Evolutionary conservation across 305 asterid species (phyloP).

Genomic region (Solanum hybrid): DNA sequence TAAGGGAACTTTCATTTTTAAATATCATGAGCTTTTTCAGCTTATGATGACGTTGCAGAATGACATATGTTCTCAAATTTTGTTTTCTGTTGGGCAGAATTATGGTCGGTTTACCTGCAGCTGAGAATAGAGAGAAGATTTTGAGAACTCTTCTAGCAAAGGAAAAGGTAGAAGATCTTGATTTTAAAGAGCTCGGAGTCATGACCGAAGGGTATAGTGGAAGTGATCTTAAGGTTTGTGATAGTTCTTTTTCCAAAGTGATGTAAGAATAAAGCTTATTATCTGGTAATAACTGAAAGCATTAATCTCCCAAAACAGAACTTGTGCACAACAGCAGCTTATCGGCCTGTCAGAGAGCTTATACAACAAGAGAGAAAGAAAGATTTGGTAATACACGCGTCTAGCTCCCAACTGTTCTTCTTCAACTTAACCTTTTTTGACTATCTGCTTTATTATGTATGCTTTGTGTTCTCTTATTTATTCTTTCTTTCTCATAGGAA

Average conservation of each 20-base stretch:
- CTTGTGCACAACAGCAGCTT: slow-evolving; percentile 84
- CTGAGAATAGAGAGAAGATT: slow-evolving; percentile 78
- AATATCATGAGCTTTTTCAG: not conserved
- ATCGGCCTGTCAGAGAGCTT: slow-evolving; percentile 87
- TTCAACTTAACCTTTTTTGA: not conserved
- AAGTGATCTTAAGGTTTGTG: slow-evolving; percentile 91
- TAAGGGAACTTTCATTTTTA: not conserved
- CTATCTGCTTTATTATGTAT: not conserved
- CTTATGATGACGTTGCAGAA: not conserved
- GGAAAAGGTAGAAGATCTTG: slow-evolving; percentile 68
- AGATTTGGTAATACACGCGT: slow-evolving; percentile 39
- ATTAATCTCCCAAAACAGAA: slow-evolving; percentile 42
- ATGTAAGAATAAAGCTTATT: not conserved
- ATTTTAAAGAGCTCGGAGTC: slow-evolving; percentile 70
- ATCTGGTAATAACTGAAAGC: slow-evolving; percentile 14
- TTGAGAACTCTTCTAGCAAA: slow-evolving; percentile 71
- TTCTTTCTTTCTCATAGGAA: slow-evolving; percentile 25
- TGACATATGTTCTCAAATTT: slow-evolving; percentile 8
- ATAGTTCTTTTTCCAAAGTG: not conserved
- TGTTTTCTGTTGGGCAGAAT: slow-evolving; percentile 41
- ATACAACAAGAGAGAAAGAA: slow-evolving; percentile 64
- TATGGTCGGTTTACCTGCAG: slow-evolving; percentile 86
- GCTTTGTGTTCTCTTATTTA: not conserved
- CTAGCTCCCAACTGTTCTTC: not conserved
- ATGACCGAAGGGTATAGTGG: slow-evolving; percentile 95